Evolutionary conservation across 495 filamentous ascomycete genomes (phyloP).

Genomic region (Parathielavia hyrcaniae): DNA sequence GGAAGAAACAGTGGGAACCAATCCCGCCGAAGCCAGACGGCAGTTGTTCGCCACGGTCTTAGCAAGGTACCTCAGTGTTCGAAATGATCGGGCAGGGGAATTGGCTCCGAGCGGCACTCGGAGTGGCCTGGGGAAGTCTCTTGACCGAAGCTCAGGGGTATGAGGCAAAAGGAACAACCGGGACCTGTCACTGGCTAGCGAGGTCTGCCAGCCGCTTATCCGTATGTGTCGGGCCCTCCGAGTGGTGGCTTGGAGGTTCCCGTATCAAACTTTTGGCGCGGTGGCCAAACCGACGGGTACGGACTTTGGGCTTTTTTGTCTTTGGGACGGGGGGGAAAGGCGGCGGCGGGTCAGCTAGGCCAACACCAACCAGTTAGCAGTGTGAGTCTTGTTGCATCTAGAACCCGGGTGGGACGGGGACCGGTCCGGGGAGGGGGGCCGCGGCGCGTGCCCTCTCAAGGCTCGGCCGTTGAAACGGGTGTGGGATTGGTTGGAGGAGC

Average conservation of each 20-base stretch:
- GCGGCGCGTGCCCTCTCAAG: background rate
- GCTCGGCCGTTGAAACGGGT: background rate
- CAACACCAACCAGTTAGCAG: conserved; percentile 1
- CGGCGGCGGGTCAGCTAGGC: conserved; percentile 1
- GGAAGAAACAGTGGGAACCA: background rate
- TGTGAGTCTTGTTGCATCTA: background rate
- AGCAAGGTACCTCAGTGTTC: background rate
- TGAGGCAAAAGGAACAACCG: too few species aligned
- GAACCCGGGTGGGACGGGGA: conserved; percentile 9
- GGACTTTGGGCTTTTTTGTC: background rate
- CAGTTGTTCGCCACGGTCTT: background rate
- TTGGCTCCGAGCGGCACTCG: background rate
- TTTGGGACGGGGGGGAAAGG: conserved; percentile 3
- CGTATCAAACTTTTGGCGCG: conserved; percentile 15
- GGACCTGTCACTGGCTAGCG: background rate
- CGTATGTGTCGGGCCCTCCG: background rate
- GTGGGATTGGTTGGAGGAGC: conserved; percentile 4
- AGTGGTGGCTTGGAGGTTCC: background rate
- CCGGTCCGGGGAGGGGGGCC: background rate
- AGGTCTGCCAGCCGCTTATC: background rate
- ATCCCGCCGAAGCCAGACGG: background rate
- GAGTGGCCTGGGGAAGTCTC: background rate
- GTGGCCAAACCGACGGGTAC: conserved; percentile 14
- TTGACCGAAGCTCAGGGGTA: background rate
- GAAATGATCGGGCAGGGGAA: background rate